Conservation (phyloP, 108 stramenopile species). For the Fistulifera solaris region DNA sequence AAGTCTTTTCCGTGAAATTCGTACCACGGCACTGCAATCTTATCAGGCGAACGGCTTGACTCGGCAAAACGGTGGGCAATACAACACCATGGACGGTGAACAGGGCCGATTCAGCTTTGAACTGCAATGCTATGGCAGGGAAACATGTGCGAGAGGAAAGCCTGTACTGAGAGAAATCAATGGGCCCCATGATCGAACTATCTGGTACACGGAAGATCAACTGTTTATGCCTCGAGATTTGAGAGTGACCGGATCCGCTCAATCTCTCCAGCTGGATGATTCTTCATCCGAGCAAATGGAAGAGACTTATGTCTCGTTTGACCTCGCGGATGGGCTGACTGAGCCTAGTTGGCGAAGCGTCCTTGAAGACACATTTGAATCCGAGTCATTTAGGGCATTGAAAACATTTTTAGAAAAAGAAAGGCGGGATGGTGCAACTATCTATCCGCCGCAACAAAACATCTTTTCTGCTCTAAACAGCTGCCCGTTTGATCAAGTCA, state of each 20-base stretch:
- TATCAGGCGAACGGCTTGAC: conserved; percentile 55
- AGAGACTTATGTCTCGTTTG: not conserved
- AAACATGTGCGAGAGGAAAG: conserved; percentile 36
- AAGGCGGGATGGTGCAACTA: conserved; percentile 16
- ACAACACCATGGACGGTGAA: conserved; percentile 35
- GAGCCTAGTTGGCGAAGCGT: conserved; percentile 50
- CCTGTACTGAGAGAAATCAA: conserved; percentile 45
- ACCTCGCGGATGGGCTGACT: conserved; percentile 25
- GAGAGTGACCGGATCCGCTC: not conserved
- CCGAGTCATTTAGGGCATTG: conserved; percentile 27
- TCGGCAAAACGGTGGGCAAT: conserved; percentile 36
- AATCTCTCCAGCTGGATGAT: not conserved
- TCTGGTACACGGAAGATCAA: conserved; percentile 72
- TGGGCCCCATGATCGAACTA: conserved; percentile 72
- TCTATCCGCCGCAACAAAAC: conserved; percentile 72
- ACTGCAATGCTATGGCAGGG: conserved; percentile 65
- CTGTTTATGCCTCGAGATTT: conserved; percentile 40
- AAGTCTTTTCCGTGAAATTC: conserved; percentile 35
- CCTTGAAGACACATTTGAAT: conserved; percentile 22
- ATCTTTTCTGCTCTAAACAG: conserved; percentile 87
- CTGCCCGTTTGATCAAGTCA: conserved; percentile 76
- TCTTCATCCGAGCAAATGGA: conserved; percentile 2
- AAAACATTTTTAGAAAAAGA: conserved; percentile 25
- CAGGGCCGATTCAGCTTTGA: conserved; percentile 58
- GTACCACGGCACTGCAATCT: conserved; percentile 35